Conservation (phyloP, 176 grass and related monocot species). For the Elymus sibiricus region DNA sequence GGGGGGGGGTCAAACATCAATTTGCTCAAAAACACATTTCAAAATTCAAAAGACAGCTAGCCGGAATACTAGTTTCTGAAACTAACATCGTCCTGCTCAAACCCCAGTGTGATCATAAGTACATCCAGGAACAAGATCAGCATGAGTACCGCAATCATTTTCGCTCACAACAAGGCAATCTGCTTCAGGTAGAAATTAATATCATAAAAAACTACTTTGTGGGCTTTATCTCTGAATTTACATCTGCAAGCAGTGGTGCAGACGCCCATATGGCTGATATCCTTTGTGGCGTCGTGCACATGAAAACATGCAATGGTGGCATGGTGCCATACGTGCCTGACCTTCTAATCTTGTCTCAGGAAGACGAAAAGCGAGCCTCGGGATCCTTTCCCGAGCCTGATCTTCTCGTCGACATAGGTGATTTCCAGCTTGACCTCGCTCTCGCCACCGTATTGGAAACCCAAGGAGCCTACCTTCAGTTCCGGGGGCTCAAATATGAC, state of each 20-base stretch:
- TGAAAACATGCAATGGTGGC: neutral
- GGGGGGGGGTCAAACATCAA: no score
- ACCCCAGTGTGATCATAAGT: neutral
- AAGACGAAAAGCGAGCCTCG: slow-evolving; percentile 90
- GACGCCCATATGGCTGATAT: neutral
- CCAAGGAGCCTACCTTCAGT: slow-evolving; percentile 67
- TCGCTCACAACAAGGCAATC: neutral
- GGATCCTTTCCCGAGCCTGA: slow-evolving; percentile 81
- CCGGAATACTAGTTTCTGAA: neutral
- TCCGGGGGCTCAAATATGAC: slow-evolving; percentile 87
- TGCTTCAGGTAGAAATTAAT: neutral
- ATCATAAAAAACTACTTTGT: neutral
- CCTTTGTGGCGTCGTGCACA: neutral
- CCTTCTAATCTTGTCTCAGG: slow-evolving; percentile 35
- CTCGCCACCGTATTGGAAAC: slow-evolving; percentile 75
- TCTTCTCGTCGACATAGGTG: slow-evolving; percentile 82
- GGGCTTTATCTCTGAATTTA: slow-evolving; percentile 13
- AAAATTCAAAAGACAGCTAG: no score
- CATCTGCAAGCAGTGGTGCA: slow-evolving; percentile 24
- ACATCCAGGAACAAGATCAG: neutral
- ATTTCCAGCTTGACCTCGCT: slow-evolving; percentile 95
- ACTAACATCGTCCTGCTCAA: neutral
- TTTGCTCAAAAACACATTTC: no score
- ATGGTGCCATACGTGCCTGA: neutral
- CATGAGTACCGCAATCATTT: neutral